Percentiles rank a stretch among this genome's conserved stretches.
These are phyloP conservation scores for Geotrichum fermentans DNA, from an alignment of 1,139 yeast species.

Conservation along the genomic window DNA sequence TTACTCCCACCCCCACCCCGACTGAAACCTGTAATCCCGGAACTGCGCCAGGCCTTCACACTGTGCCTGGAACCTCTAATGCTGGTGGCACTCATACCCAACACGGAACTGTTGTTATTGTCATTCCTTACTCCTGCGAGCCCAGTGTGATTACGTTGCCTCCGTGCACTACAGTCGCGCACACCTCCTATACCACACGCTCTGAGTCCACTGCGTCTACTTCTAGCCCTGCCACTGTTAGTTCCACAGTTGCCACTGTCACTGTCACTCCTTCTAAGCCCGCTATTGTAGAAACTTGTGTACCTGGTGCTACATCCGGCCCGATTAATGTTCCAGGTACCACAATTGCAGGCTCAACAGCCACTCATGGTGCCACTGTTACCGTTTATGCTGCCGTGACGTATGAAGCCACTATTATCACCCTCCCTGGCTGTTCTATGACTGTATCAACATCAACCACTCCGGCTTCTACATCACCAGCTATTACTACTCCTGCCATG, in stretches of 20 bases:
- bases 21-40: slow-evolving; percentile 9
- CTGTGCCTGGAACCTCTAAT: slow-evolving; percentile 18
- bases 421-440: slow-evolving; percentile 22
- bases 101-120: slow-evolving; percentile 23
- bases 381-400: slow-evolving; percentile 21
- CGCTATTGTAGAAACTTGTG: slow-evolving; percentile 8
- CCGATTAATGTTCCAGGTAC: slow-evolving; percentile 15
- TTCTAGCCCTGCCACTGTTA: neutral
- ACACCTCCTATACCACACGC: neutral
- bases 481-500: slow-evolving; percentile 25
- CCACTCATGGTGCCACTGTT: slow-evolving; percentile 19
- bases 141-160: slow-evolving; percentile 21
- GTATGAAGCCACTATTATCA: slow-evolving; percentile 16
- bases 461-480: neutral
- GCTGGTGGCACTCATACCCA: slow-evolving; percentile 10
- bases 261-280: neutral
- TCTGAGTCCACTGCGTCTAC: neutral
- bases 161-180: neutral
- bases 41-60: slow-evolving; percentile 1
- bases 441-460: neutral
- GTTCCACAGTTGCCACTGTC: neutral
- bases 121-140: slow-evolving; percentile 18
- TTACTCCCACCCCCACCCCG: neutral
- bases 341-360: slow-evolving; percentile 19
- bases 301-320: slow-evolving; percentile 15